Evolutionary conservation across 2,329 filamentous ascomycete genomes (phyloP).

Genomic region (Venturia asperata): DNA sequence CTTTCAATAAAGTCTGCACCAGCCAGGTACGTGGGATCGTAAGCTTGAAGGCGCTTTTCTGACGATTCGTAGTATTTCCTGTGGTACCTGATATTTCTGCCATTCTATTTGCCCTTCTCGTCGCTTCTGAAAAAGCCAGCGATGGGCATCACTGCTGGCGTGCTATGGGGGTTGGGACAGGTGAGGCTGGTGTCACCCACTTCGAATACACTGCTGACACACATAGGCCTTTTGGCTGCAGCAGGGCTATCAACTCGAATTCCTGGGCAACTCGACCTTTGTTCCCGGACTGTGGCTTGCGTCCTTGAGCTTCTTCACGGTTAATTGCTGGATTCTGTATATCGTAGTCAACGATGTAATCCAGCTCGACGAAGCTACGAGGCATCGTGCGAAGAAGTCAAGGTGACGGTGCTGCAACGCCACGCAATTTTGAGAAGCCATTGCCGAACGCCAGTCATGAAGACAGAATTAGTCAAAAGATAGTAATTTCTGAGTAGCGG

Average conservation of each 20-base stretch:
- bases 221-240: conserved; percentile 40
- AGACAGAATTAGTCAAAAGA: not conserved
- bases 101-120: conserved; percentile 79
- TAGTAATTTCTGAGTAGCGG: not conserved
- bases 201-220: not conserved
- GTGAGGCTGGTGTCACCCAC: conserved; percentile 28
- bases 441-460: not conserved
- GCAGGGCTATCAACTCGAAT: conserved; percentile 45
- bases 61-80: conserved; percentile 70
- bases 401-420: not conserved
- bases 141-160: conserved; percentile 58
- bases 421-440: not conserved
- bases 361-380: not conserved
- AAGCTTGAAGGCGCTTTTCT: conserved; percentile 12
- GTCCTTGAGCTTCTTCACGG: conserved; percentile 69
- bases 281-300: conserved; percentile 74
- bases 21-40: conserved; percentile 64
- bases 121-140: conserved; percentile 56
- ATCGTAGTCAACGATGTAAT: conserved; percentile 65
- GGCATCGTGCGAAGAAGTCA: not conserved
- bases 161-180: conserved; percentile 70
- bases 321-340: conserved; percentile 83
- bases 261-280: conserved; percentile 72
- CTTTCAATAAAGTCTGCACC: conserved; percentile 98
- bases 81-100: conserved; percentile 93